A percentile compares a stretch with the other conserved stretches of the same genome.
Conservation (phyloP, 352 stramenopile genomes). For the Detonula confervacea region DNA sequence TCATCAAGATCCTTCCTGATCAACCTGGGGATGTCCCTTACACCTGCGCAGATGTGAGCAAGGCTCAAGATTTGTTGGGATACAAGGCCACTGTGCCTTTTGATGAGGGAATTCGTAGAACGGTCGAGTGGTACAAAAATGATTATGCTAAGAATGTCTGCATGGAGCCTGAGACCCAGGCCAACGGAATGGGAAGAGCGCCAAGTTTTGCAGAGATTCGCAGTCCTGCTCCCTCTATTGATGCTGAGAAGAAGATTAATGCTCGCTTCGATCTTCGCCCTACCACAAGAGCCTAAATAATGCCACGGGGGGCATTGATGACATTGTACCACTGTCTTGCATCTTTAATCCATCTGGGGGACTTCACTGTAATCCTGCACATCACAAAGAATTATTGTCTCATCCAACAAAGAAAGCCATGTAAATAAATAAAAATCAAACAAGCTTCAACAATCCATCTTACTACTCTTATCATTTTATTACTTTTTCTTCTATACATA, state of each 20-base stretch:
- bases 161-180: constrained; percentile 66
- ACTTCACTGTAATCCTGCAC: no score
- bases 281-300: no score
- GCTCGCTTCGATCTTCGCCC: no score
- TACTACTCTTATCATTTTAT: no score
- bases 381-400: background rate
- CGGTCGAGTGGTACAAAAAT: constrained; percentile 92
- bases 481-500: no score
- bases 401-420: background rate
- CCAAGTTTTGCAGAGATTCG: constrained; percentile 55
- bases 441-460: no score
- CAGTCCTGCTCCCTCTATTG: no score
- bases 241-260: no score
- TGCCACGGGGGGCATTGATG: no score
- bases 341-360: no score
- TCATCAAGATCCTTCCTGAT: constrained; percentile 92
- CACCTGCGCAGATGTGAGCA: constrained; percentile 94
- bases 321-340: no score
- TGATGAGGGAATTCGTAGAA: constrained; percentile 91
- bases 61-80: constrained; percentile 93
- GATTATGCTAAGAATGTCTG: constrained; percentile 52
- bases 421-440: background rate
- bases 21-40: constrained; percentile 95
- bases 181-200: constrained; percentile 67
- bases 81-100: constrained; percentile 94